Base-by-base conservation (phyloP, 495 filamentous ascomycete genomes). In the Hyphodiscus hymeniophilus region DNA sequence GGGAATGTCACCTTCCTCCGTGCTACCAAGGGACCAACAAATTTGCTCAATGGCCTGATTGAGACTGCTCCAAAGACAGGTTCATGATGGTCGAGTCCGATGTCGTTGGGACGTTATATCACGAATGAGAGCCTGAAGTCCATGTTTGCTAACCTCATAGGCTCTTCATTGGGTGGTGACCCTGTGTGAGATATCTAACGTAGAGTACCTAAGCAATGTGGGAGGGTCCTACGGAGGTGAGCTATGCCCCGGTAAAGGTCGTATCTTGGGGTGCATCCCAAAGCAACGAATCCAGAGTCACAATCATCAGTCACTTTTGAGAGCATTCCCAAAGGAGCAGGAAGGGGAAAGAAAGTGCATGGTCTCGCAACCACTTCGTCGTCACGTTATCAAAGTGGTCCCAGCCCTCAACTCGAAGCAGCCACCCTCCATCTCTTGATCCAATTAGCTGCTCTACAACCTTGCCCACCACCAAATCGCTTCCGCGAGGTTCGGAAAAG, bases 361-460 rank as follows among this genome's bases (percentile, higher is more conserved):
- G 41, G 32, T 45, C 5, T 38, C 7, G 15, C 50, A 47, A 55
- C 55, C 55, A 26, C 18, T 41, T 58, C 47, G 36, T 20, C 38
- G 36, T 58, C 55, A 58, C 55, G 55, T 55, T 58, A 51, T 41
- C 4, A 17, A 18, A 28, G n/a, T 42, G 38, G 36, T 21, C 40
- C 55, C 46, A 45, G 40, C 1, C 20, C 10, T n/a, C n/a, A n/a
- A n/a, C n/a, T n/a, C n/a, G n/a, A 45, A 15, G 26, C 21, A 32
- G 35, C 42, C 35, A 32, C 36, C 42, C 33, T 1, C 16, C 35
- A 17, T 15, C 21, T 22, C 13, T 15, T 23, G 6, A 7, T 22
- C 56, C 52, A 59, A 59, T 59, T 12, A 52, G 18, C 30, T 22
- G 21, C 26, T 21, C 20, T 28, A 49, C 30, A 57, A 50, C 54